Percentiles rank a stretch among this genome's conserved stretches.
Evolutionary conservation across 352 stramenopile species (phyloP).

Genomic region (Poterioochromonas sp.): DNA sequence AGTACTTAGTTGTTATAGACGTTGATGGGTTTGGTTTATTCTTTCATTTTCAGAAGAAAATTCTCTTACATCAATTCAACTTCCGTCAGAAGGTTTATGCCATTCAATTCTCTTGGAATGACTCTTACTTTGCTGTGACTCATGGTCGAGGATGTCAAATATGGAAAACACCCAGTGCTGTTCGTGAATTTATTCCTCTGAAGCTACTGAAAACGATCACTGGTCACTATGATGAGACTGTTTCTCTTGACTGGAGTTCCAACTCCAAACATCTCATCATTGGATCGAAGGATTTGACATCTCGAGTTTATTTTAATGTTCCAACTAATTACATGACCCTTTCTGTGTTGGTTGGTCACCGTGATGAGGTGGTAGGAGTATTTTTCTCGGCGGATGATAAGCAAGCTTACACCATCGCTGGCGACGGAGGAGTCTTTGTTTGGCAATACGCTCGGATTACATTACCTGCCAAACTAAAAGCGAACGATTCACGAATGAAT

Average conservation of each 20-base stretch:
- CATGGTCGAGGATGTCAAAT: constrained; percentile 74
- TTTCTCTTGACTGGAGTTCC: constrained; percentile 43
- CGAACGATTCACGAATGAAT: not conserved
- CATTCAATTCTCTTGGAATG: constrained; percentile 69
- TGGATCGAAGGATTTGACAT: constrained; percentile 69
- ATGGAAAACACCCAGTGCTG: constrained; percentile 64
- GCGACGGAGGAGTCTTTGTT: constrained; percentile 70
- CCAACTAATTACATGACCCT: constrained; percentile 50
- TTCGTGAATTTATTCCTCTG: constrained; percentile 75
- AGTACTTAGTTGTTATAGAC: constrained; percentile 65
- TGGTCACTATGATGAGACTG: constrained; percentile 67
- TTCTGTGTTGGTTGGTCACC: constrained; percentile 70
- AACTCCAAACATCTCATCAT: constrained; percentile 68
- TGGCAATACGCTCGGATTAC: constrained; percentile 54
- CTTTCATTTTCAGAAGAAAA: constrained; percentile 67
- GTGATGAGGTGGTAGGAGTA: not conserved
- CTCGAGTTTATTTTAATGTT: constrained; percentile 61
- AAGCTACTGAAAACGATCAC: constrained; percentile 66
- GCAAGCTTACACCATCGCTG: constrained; percentile 63
- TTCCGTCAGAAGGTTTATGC: constrained; percentile 71
- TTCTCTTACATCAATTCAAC: constrained; percentile 80
- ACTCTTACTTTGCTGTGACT: constrained; percentile 69
- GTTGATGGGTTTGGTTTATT: constrained; percentile 68
- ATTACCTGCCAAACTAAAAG: constrained; percentile 1
- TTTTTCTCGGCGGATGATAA: not conserved